A percentile compares a stretch with the other conserved stretches of the same genome.
Conservation (phyloP, 2,329 filamentous ascomycete genomes). For the Trichoderma endophyticum region DNA sequence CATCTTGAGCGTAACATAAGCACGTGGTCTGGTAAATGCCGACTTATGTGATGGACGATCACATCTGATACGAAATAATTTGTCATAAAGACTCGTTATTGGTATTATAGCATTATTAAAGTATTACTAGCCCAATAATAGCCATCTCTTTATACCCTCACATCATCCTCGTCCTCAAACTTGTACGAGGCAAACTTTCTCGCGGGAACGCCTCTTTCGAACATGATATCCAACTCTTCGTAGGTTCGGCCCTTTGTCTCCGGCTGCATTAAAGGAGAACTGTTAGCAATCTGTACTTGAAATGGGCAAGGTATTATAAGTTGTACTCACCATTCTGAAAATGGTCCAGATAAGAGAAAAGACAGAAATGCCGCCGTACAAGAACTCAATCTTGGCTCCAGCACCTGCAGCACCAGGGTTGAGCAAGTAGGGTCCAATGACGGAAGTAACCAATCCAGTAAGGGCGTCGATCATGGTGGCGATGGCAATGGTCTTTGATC, state of each 20-base stretch:
- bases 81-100: background rate
- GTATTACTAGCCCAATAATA: background rate
- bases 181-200: conserved; percentile 29
- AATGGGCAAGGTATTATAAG: background rate
- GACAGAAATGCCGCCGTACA: conserved; percentile 15
- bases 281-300: background rate
- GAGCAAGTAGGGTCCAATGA: conserved; percentile 15
- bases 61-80: background rate
- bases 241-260: conserved; percentile 51
- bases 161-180: conserved; percentile 1
- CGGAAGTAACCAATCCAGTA: conserved; percentile 14
- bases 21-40: background rate
- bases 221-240: conserved; percentile 38
- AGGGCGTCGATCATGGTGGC: conserved; percentile 11
- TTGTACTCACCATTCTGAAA: conserved; percentile 12
- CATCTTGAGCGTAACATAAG: background rate
- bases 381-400: conserved; percentile 17
- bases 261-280: conserved; percentile 28
- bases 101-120: background rate
- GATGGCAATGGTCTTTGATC: conserved; percentile 48
- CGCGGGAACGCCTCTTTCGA: conserved; percentile 31
- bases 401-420: conserved; percentile 13
- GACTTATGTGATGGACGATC: background rate
- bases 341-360: conserved; percentile 15
- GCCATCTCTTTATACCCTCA: background rate